Percentiles rank a stretch among this genome's conserved stretches.
These are phyloP conservation scores for Beauveria medogensis DNA, from an alignment of 2,329 filamentous ascomycete species.

Conservation along the genomic window DNA sequence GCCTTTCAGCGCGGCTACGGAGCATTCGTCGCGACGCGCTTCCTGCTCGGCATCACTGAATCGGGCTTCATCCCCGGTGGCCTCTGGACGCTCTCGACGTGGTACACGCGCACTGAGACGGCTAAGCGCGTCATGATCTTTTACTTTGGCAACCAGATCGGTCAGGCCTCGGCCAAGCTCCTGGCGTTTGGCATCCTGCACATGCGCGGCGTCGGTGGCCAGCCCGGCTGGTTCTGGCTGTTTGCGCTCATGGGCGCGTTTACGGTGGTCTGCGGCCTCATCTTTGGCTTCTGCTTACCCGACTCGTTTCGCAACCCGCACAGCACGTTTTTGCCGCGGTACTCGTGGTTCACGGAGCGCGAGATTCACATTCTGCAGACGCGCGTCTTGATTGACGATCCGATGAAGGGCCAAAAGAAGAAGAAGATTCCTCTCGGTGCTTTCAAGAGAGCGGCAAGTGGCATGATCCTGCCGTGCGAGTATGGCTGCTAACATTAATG, in stretches of 20 bases:
- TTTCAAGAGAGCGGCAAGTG: slow-evolving; percentile 35
- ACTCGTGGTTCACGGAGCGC: slow-evolving; percentile 28
- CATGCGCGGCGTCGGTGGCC: slow-evolving; percentile 37
- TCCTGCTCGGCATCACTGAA: slow-evolving; percentile 45
- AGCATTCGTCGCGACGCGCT: slow-evolving; percentile 39
- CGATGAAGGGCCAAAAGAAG: slow-evolving; percentile 40
- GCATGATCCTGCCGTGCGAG: neutral
- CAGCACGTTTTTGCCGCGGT: slow-evolving; percentile 31
- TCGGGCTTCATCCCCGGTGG: slow-evolving; percentile 47
- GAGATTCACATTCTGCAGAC: slow-evolving; percentile 34
- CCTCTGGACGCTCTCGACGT: slow-evolving; percentile 43
- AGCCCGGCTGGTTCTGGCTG: slow-evolving; percentile 50
- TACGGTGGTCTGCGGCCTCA: slow-evolving; percentile 35
- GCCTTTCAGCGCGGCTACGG: slow-evolving; percentile 40
- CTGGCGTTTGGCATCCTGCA: slow-evolving; percentile 40
- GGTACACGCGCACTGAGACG: slow-evolving; percentile 46
- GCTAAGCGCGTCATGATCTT: slow-evolving; percentile 46
- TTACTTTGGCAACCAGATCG: slow-evolving; percentile 48
- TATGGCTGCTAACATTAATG: neutral
- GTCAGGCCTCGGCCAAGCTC: slow-evolving; percentile 28
- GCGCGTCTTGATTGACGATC: slow-evolving; percentile 34
- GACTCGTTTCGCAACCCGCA: slow-evolving; percentile 36
- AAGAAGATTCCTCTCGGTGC: slow-evolving; percentile 34
- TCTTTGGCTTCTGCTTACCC: slow-evolving; percentile 35
- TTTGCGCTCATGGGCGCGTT: slow-evolving; percentile 46